Base-by-base conservation (phyloP, 1,284 basidiomycete genomes). In the Ceratobasidium sp. region DNA sequence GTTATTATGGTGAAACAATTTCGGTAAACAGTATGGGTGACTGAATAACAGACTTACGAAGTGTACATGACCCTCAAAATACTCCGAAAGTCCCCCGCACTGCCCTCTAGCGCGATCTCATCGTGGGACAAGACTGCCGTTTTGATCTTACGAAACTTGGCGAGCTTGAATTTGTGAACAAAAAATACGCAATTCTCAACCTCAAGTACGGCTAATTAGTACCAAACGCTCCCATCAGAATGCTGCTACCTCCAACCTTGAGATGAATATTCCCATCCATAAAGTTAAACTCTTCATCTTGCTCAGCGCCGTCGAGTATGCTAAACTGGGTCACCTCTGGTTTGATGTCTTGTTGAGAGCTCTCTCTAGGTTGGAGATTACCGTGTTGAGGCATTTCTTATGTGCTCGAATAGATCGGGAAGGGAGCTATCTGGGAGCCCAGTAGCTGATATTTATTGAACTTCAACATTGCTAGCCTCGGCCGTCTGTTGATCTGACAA, bases 231-330 rank as follows among this genome's bases (percentile, higher is more conserved):
- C 33, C 4, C 33, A 2, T 33, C 33, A 33, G 1, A 33, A 33
- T 33, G 33, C 33, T 58, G 26, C 10, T n/a, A 23, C 64, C 64
- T n/a, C 64, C 10, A 33, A 67, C 64, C 39, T 42, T 18, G 2
- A 67, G 44, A 40, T 28, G 23, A 12, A 67, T 12, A 40, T 71
- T 71, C 20, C 69, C 69, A 53, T 71, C 69, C 18, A 49, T 1
- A 23, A 53, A 71, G 53, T 58, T 33, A 20, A 71, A 71, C 13
- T 71, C 69, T 9, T 33, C 13, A 23, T 71, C 69, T 20, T 18
- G 63, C 40, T 61, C 10, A 15, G 28, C 13, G 18, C 28, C 28
- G 28, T 28, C 3, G 23, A 61, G 58, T 12, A 61, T 5, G 28
- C 28, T 28, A 10, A 61, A 10, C 13, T 26, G 13, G 18, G 28